Percentiles rank a stretch among this genome's conserved stretches.
These are phyloP conservation scores for Phtheirospermum japonicum DNA, from an alignment of 257 asterid genomes.

Conservation along the genomic window DNA sequence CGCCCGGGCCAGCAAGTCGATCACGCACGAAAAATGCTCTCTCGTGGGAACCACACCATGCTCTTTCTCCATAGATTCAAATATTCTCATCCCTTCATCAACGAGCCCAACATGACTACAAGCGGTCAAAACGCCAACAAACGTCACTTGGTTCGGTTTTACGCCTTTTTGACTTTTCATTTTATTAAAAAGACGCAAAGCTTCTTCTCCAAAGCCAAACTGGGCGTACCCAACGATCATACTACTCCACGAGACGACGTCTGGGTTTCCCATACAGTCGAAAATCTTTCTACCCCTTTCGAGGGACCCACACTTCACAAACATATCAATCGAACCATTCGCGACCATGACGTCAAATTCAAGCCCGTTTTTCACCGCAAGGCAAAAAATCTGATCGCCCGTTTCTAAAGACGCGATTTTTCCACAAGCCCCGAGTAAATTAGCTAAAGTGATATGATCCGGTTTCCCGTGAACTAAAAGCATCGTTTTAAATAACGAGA, in stretches of 20 bases:
- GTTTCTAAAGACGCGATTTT: slow-evolving; percentile 50
- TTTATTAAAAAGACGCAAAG: slow-evolving; percentile 46
- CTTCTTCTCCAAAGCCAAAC: slow-evolving; percentile 58
- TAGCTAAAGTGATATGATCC: slow-evolving; percentile 50
- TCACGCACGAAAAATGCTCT: slow-evolving; percentile 23
- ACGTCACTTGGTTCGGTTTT: slow-evolving; percentile 66
- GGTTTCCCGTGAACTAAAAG: slow-evolving; percentile 43
- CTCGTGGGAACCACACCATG: slow-evolving; percentile 55
- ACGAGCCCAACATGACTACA: slow-evolving; percentile 78
- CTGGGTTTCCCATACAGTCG: slow-evolving; percentile 40
- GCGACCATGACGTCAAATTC: slow-evolving; percentile 39
- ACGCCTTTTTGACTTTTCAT: slow-evolving; percentile 52
- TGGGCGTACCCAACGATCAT: slow-evolving; percentile 71
- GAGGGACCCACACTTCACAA: slow-evolving; percentile 71
- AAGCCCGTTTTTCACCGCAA: slow-evolving; percentile 45
- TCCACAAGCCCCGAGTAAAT: slow-evolving; percentile 58
- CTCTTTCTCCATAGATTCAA: slow-evolving; percentile 50
- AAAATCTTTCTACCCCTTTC: slow-evolving; percentile 50
- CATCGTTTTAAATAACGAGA: slow-evolving; percentile 52
- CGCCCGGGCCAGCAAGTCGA: background rate
- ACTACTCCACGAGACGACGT: slow-evolving; percentile 68
- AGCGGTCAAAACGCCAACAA: slow-evolving; percentile 76
- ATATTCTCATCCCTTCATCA: slow-evolving; percentile 65
- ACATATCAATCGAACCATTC: slow-evolving; percentile 68
- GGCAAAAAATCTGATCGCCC: slow-evolving; percentile 53